Conservation (phyloP, 106 monocot species). For the Apostasia shenzhenica region DNA sequence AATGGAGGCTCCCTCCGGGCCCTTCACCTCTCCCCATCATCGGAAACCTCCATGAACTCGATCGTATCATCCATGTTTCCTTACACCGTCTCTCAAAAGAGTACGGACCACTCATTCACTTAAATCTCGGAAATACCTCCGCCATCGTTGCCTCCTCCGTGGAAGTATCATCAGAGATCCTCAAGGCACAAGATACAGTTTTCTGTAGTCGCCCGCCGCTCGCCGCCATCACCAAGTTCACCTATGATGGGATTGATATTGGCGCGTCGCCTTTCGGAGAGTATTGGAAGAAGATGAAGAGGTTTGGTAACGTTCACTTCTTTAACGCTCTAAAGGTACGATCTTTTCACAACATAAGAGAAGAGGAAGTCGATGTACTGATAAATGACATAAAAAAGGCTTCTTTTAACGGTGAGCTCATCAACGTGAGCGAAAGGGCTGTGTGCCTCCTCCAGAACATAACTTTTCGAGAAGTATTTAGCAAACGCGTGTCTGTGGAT, state of each 20-base stretch:
- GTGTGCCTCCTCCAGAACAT: neutral
- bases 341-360: neutral
- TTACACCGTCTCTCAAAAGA: slow-evolving; percentile 26
- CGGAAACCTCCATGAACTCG: slow-evolving; percentile 34
- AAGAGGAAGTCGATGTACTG: neutral
- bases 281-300: neutral
- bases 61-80: slow-evolving; percentile 29
- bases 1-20: slow-evolving; percentile 28
- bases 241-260: neutral
- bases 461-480: neutral
- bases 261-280: neutral
- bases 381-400: neutral
- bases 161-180: slow-evolving; percentile 23
- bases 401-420: neutral
- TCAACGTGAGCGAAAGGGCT: neutral
- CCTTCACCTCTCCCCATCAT: slow-evolving; percentile 31
- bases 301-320: neutral
- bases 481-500: neutral
- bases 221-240: neutral
- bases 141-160: slow-evolving; percentile 35
- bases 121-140: slow-evolving; percentile 29
- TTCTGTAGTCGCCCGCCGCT: slow-evolving; percentile 11
- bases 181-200: slow-evolving; percentile 29
- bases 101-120: slow-evolving; percentile 43
- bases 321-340: neutral